These are phyloP conservation scores for Exutisphaerella laricina DNA, from an alignment of 2,329 filamentous ascomycete genomes.

Conservation along the genomic window DNA sequence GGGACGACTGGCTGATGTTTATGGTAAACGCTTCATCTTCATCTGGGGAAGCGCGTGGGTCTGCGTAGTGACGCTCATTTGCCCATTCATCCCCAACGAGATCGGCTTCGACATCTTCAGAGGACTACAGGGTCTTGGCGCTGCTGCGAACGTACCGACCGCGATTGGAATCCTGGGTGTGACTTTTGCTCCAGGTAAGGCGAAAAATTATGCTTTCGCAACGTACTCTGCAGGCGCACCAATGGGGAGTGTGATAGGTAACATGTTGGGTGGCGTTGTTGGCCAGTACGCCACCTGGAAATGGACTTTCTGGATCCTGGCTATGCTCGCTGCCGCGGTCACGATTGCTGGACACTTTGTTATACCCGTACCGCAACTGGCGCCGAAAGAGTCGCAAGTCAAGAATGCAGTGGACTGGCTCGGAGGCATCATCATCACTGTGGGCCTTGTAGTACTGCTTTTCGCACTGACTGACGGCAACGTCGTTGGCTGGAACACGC, in stretches of 20 bases:
- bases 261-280: conserved; percentile 59
- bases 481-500: conserved; percentile 59
- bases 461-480: conserved; percentile 66
- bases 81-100: conserved; percentile 61
- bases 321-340: conserved; percentile 54
- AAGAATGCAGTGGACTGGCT: conserved; percentile 59
- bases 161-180: conserved; percentile 65
- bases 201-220: conserved; percentile 66
- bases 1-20: conserved; percentile 63
- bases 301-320: conserved; percentile 62
- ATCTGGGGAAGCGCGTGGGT: conserved; percentile 60
- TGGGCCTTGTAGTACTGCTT: conserved; percentile 56
- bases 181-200: conserved; percentile 61
- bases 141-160: conserved; percentile 64
- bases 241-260: conserved; percentile 59
- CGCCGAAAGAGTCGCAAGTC: conserved; percentile 19
- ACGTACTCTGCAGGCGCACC: conserved; percentile 60
- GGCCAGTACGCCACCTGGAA: conserved; percentile 59
- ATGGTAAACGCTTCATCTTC: conserved; percentile 61
- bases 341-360: conserved; percentile 54
- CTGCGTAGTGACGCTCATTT: conserved; percentile 52
- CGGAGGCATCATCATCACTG: conserved; percentile 58
- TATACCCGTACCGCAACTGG: conserved; percentile 49
- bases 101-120: conserved; percentile 63
- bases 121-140: conserved; percentile 62